phyloP scores from a whole-genome alignment of 352 stramenopile genomes.

The Globisporangium paddicum region DNA sequence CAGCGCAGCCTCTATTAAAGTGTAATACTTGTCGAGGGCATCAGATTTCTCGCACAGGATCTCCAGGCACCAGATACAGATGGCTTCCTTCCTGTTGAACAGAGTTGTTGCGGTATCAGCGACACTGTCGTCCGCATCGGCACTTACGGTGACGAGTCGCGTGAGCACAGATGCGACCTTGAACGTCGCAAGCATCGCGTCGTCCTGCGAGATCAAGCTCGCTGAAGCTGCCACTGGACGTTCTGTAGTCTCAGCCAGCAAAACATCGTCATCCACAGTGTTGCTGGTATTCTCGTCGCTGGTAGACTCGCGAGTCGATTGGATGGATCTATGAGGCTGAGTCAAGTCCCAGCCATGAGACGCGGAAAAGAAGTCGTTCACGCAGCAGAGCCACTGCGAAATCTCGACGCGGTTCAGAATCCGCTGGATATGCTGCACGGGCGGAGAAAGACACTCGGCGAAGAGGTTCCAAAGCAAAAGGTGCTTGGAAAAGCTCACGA shows the following conservation, averaged over 20 bases:
- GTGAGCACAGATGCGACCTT: conserved; percentile 7
- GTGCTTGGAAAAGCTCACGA: conserved; percentile 10
- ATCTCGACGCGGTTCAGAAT: background rate
- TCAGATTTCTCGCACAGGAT: background rate
- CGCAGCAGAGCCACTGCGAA: conserved; percentile 12
- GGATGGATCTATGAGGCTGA: background rate
- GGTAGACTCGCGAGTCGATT: background rate
- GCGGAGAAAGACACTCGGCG: conserved; percentile 6
- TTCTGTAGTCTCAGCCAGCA: background rate
- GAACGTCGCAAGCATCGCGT: conserved; percentile 7
- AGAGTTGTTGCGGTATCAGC: background rate
- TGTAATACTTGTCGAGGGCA: background rate
- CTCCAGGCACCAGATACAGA: conserved; percentile 6
- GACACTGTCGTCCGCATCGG: background rate
- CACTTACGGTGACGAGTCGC: background rate
- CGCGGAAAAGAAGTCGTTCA: conserved; percentile 13
- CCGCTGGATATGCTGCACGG: conserved; percentile 1
- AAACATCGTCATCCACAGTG: background rate
- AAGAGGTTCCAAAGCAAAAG: conserved; percentile 30
- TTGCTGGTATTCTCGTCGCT: background rate
- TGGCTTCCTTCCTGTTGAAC: background rate
- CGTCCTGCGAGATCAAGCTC: background rate
- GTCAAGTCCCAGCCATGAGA: conserved; percentile 1
- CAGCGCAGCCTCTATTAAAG: conserved; percentile 7
- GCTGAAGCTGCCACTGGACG: too few relatives aligned